A percentile compares a stretch with the other conserved stretches of the same genome.
phyloP scores from a whole-genome alignment of 257 asterid genomes.

The Oldenlandia corymbosa region DNA sequence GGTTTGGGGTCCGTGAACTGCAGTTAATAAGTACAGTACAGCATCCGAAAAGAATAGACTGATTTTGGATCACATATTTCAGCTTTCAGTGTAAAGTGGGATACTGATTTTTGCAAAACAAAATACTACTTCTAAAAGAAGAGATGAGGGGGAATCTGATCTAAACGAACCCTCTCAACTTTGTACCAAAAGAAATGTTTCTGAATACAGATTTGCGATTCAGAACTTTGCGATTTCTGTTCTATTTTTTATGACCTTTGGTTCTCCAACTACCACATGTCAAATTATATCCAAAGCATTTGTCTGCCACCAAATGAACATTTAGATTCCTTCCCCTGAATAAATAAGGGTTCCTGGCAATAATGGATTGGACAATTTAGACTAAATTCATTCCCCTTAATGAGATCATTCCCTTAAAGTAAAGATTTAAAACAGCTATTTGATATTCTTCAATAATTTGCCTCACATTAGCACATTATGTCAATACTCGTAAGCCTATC shows the following conservation, averaged over 20 bases:
- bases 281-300: conserved; percentile 31
- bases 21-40: too few relatives aligned
- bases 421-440: conserved; percentile 9
- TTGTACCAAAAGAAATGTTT: conserved; percentile 11
- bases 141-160: conserved; percentile 43
- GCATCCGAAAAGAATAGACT: not conserved
- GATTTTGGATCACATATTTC: not conserved
- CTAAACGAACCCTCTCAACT: conserved; percentile 22
- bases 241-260: conserved; percentile 18
- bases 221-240: conserved; percentile 17
- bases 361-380: conserved; percentile 26
- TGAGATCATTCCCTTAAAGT: not conserved
- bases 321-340: conserved; percentile 48
- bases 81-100: not conserved
- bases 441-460: conserved; percentile 11
- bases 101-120: conserved; percentile 2
- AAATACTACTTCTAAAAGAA: conserved; percentile 14
- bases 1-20: too few relatives aligned
- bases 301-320: conserved; percentile 87
- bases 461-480: conserved; percentile 5
- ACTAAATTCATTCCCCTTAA: conserved; percentile 22
- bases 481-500: not conserved
- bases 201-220: conserved; percentile 4
- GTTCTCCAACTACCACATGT: conserved; percentile 53
- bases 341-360: conserved; percentile 18